phyloP scores from a whole-genome alignment of 2,329 filamentous ascomycete genomes.

The Xylaria sp. region DNA sequence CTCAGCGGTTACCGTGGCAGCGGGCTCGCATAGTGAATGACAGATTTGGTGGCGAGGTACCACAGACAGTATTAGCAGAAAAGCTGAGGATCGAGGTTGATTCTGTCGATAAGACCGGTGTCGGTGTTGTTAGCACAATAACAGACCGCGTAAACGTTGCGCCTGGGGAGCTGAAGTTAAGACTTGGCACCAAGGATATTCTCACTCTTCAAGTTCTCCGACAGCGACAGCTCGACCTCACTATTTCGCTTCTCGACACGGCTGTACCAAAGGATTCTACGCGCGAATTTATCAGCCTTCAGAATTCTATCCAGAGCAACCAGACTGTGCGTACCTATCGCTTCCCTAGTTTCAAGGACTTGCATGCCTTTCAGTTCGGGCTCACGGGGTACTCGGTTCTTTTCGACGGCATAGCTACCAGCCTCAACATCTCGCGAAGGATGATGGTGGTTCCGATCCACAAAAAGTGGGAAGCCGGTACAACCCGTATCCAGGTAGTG shows the following conservation, averaged over 20 bases:
- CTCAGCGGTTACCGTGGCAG: slow-evolving; percentile 67
- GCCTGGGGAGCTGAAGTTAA: slow-evolving; percentile 73
- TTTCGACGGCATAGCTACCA: slow-evolving; percentile 73
- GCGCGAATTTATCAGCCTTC: slow-evolving; percentile 66
- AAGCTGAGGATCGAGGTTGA: slow-evolving; percentile 76
- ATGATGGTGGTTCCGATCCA: slow-evolving; percentile 91
- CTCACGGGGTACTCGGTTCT: slow-evolving; percentile 81
- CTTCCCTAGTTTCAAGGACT: slow-evolving; percentile 68
- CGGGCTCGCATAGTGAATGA: slow-evolving; percentile 75
- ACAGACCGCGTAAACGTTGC: slow-evolving; percentile 84
- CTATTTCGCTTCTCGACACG: slow-evolving; percentile 74
- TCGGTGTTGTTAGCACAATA: slow-evolving; percentile 63
- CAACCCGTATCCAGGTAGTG: slow-evolving; percentile 80
- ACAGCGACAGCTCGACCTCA: slow-evolving; percentile 77
- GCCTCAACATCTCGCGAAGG: slow-evolving; percentile 81
- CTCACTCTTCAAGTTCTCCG: slow-evolving; percentile 71
- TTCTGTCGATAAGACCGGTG: slow-evolving; percentile 60
- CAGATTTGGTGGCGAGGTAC: slow-evolving; percentile 65
- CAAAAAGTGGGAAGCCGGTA: slow-evolving; percentile 90
- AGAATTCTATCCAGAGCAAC: slow-evolving; percentile 57
- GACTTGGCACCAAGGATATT: slow-evolving; percentile 66
- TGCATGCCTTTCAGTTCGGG: slow-evolving; percentile 80
- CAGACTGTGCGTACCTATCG: slow-evolving; percentile 75
- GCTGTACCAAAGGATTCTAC: slow-evolving; percentile 66
- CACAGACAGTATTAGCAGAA: slow-evolving; percentile 76